phyloP scores from a whole-genome alignment of 75 land plant genomes.

The Larix kaempferi region DNA sequence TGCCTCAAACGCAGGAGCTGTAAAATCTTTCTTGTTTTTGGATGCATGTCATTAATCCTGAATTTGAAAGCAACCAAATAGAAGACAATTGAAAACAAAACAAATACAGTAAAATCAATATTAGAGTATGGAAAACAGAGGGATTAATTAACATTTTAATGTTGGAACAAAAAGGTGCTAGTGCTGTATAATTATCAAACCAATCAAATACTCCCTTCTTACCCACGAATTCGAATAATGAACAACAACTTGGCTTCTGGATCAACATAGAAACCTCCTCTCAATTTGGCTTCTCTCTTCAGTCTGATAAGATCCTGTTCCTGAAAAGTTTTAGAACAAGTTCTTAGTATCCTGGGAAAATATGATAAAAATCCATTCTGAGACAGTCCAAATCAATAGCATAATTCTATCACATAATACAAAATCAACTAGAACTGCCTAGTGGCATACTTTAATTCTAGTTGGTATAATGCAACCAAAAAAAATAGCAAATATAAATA shows the following conservation, averaged over 20 bases:
- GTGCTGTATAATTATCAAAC: too few relatives aligned
- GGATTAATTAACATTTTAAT: neutral
- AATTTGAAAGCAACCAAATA: neutral
- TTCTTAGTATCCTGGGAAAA: neutral
- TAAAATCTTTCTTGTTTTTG: slow-evolving; percentile 72
- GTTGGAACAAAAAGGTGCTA: neutral
- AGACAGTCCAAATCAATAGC: neutral
- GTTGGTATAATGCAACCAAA: neutral
- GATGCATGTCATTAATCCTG: slow-evolving; percentile 82
- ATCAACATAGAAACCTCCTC: slow-evolving; percentile 79
- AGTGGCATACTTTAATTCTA: neutral
- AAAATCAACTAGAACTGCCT: neutral
- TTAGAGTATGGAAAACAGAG: neutral
- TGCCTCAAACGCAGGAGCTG: slow-evolving; percentile 78
- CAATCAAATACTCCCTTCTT: neutral
- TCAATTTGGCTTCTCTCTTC: slow-evolving; percentile 68
- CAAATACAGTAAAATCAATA: neutral
- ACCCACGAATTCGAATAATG: slow-evolving; percentile 73
- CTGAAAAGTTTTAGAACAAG: slow-evolving; percentile 12
- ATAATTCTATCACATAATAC: neutral
- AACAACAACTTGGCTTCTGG: slow-evolving; percentile 76
- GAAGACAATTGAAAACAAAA: neutral
- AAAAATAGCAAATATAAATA: neutral
- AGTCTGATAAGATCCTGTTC: slow-evolving; percentile 59
- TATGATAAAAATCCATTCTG: too few relatives aligned